These are phyloP conservation scores for Penium margaritaceum DNA, from an alignment of 139 green algal genomes.

Conservation along the genomic window DNA sequence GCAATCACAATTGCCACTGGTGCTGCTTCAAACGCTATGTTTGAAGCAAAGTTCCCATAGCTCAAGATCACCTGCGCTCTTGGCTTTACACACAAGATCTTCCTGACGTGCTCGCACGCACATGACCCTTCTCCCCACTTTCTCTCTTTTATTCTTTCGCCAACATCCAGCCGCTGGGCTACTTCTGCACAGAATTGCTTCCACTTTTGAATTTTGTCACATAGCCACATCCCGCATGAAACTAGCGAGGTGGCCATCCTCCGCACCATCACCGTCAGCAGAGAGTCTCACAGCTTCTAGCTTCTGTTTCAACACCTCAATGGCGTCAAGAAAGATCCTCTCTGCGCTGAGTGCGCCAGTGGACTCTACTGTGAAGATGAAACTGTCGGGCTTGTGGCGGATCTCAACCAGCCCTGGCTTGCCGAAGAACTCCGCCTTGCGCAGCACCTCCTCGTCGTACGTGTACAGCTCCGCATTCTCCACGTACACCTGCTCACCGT, in stretches of 20 bases:
- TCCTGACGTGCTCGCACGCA: too few relatives aligned
- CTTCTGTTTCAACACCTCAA: conserved; percentile 67
- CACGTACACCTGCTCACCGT: conserved; percentile 40
- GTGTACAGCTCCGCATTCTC: conserved; percentile 63
- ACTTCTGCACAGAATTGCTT: too few relatives aligned
- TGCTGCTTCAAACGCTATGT: too few relatives aligned
- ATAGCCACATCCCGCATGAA: too few relatives aligned
- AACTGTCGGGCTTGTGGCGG: conserved; percentile 64
- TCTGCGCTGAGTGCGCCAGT: conserved; percentile 65
- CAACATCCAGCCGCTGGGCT: too few relatives aligned
- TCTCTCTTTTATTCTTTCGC: too few relatives aligned
- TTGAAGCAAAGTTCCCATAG: too few relatives aligned
- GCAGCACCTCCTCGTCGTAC: conserved; percentile 76
- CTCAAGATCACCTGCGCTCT: too few relatives aligned
- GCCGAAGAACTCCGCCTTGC: conserved; percentile 75
- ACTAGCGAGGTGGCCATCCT: conserved; percentile 5
- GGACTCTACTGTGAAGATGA: conserved; percentile 84
- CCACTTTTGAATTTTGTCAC: too few relatives aligned
- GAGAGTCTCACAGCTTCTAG: conserved; percentile 44
- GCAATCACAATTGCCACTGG: too few relatives aligned
- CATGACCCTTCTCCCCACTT: too few relatives aligned
- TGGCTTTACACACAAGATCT: too few relatives aligned
- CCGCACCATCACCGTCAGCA: conserved; percentile 12
- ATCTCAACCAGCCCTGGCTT: conserved; percentile 72
- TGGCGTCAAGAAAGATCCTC: conserved; percentile 61